Evolutionary conservation across 306 rosid species (phyloP).

Genomic region (Acacia melanoxylon): DNA sequence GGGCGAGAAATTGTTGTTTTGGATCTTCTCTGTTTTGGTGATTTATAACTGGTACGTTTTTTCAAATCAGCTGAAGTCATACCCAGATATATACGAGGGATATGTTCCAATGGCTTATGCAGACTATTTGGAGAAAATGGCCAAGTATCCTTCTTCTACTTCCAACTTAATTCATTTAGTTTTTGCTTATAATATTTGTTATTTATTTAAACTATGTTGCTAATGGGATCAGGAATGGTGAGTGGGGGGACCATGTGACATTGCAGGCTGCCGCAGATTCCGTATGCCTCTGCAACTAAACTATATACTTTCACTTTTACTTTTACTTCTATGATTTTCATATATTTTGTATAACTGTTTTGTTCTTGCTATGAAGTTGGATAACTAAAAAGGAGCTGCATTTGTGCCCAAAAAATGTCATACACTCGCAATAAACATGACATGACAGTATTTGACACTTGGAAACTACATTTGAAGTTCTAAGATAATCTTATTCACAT

Average conservation of each 20-base stretch:
- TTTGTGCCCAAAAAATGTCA: not conserved
- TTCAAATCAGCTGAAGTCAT: conserved; percentile 12
- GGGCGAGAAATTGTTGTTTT: not conserved
- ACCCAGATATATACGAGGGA: conserved; percentile 12
- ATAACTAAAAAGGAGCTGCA: not conserved
- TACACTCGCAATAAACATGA: not conserved
- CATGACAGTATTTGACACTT: not conserved
- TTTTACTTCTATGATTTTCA: not conserved
- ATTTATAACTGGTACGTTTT: not conserved
- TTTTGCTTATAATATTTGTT: not conserved
- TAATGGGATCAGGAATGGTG: not conserved
- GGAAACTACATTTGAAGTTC: not conserved
- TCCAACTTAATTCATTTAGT: not conserved
- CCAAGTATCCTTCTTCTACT: not conserved
- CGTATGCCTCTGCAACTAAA: not conserved
- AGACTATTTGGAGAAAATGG: conserved; percentile 3
- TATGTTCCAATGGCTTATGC: conserved; percentile 7
- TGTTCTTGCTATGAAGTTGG: not conserved
- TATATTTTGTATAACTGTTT: not conserved
- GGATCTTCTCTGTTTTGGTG: not conserved
- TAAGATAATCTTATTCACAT: not conserved
- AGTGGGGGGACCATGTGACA: conserved; percentile 10
- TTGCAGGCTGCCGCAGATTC: conserved; percentile 1
- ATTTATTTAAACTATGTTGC: not conserved
- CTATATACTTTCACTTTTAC: not conserved